These are phyloP conservation scores for Neodidymelliopsis sp. DNA, from an alignment of 2,329 filamentous ascomycete genomes.

Conservation along the genomic window DNA sequence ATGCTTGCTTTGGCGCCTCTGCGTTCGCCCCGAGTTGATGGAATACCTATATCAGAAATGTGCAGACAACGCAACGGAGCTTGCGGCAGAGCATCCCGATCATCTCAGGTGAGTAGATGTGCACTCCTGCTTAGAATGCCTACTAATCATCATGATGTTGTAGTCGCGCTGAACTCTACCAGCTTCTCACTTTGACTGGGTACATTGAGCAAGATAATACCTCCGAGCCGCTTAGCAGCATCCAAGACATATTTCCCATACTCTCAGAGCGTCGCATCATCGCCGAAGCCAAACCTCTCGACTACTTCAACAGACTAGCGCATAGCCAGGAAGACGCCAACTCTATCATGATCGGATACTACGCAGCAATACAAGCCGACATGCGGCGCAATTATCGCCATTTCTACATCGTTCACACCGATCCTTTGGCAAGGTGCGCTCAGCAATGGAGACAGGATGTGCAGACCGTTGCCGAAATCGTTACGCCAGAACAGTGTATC, in stretches of 20 bases:
- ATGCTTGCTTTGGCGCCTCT: constrained; percentile 42
- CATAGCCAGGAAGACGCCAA: constrained; percentile 36
- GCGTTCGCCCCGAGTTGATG: constrained; percentile 42
- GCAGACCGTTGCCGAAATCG: constrained; percentile 36
- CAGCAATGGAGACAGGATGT: constrained; percentile 34
- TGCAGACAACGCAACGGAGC: constrained; percentile 24
- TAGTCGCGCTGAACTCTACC: constrained; percentile 37
- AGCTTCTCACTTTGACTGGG: constrained; percentile 25
- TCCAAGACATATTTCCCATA: constrained; percentile 39
- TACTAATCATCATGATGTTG: constrained; percentile 1
- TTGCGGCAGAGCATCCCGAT: constrained; percentile 28
- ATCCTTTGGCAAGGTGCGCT: constrained; percentile 23
- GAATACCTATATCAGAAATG: constrained; percentile 31
- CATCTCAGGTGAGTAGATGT: constrained; percentile 22
- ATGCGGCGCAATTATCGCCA: constrained; percentile 40
- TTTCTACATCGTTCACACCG: constrained; percentile 42
- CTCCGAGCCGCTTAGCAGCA: constrained; percentile 9
- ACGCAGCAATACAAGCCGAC: constrained; percentile 30
- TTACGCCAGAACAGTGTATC: constrained; percentile 38
- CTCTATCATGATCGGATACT: constrained; percentile 36
- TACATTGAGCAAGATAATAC: constrained; percentile 39
- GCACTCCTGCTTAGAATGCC: not conserved
- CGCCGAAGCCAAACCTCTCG: constrained; percentile 25
- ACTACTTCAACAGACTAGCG: constrained; percentile 35
- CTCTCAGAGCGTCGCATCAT: constrained; percentile 35